Evolutionary conservation across 1,284 basidiomycete species (phyloP), one percentile per base, ranked within the genome.

Genomic region (Irpex sp.): DNA sequence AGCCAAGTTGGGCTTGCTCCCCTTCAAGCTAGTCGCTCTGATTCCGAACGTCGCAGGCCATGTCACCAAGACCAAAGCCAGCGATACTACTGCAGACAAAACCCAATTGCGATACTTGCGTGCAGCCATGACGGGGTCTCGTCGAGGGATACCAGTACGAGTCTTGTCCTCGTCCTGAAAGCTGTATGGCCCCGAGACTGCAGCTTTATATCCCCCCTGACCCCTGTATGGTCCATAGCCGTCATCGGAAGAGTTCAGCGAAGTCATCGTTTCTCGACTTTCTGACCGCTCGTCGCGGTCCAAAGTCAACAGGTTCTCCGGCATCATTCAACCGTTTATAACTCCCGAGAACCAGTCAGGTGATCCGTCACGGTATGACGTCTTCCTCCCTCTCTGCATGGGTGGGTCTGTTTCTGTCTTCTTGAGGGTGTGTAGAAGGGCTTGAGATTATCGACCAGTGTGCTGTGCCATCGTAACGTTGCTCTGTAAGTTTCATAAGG

Each of bases 51-150:
- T 60, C 13, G 36, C 37, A 11, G 66, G 66, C 66, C 66, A 67
- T 6, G 59, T 63, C 26, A 63, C 53, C 17, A 65, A 46, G 17
- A 63, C 58, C 26, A 67, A 47, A 17, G 59, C 39, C 15, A 67
- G 37, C 13, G 66, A 65, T 2, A 67, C 26, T 2, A 63, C 3
- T 7, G 64, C 61, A 5, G 66, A 61, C 2, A 65, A 39, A 33
- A 59, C 61, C 66, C 66, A 67, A 50, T 57, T 51, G 17, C 64
- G 66, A 58, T 61, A 50, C 5, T 47, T 57, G 13, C 33, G 57
- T 55, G 51, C 43, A 47, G 57, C n/a, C 63, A 67, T 67, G 15
- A 15, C 15, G 43, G 15, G 39, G 15, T 13, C 17, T 15, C 43
- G 43, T 7, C 4, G 43, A n/a, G 43, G 17, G 8, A 35, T 35